Percentiles rank a stretch among this genome's conserved stretches.
phyloP scores from a whole-genome alignment of 768 basidiomycete species.

The Pleurotus djamor region DNA sequence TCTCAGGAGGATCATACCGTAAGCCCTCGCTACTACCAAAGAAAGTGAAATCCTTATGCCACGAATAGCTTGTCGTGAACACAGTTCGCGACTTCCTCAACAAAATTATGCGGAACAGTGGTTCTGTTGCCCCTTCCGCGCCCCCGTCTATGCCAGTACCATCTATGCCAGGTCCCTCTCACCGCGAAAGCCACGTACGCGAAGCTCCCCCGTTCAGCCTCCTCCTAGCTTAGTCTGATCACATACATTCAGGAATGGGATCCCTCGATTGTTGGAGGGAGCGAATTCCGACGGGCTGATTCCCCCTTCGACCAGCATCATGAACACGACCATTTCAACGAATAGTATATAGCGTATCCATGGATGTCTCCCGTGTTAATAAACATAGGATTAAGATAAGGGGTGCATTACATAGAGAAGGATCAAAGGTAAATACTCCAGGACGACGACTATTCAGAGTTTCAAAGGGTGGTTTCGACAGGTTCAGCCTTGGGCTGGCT shows the following conservation, averaged over 20 bases:
- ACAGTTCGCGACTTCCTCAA: constrained; percentile 69
- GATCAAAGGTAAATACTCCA: neutral
- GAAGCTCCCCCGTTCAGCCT: neutral
- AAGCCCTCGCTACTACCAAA: constrained; percentile 17
- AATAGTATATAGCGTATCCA: neutral
- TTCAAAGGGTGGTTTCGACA: neutral
- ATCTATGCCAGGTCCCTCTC: constrained; percentile 7
- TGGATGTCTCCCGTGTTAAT: neutral
- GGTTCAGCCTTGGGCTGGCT: constrained; percentile 4
- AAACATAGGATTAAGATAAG: neutral
- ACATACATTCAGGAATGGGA: constrained; percentile 28
- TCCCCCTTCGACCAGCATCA: constrained; percentile 40
- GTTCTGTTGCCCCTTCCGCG: constrained; percentile 20
- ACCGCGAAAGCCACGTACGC: constrained; percentile 27
- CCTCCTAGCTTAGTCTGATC: neutral
- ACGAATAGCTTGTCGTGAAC: constrained; percentile 55
- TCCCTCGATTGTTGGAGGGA: constrained; percentile 23
- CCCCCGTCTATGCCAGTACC: constrained; percentile 27
- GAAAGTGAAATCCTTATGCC: neutral
- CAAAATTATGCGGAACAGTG: constrained; percentile 46
- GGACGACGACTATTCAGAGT: neutral
- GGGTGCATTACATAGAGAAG: neutral
- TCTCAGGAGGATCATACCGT: constrained; percentile 80
- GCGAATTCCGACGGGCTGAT: constrained; percentile 29
- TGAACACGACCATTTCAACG: constrained; percentile 7